Evolutionary conservation across 2,329 filamentous ascomycete species (phyloP).

Genomic region (Colletotrichum graminicola): DNA sequence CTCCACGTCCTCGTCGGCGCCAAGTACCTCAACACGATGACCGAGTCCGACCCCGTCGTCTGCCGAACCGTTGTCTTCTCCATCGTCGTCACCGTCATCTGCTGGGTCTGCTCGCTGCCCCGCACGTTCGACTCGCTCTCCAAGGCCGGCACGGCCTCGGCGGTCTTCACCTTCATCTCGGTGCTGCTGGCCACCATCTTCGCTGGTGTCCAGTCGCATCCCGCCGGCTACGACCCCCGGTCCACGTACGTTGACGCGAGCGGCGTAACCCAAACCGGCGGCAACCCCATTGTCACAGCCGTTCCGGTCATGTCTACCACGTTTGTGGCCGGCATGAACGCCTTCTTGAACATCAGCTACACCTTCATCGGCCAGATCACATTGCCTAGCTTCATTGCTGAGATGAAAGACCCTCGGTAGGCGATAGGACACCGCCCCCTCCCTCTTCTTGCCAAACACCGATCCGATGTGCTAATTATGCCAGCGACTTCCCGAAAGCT

Average conservation of each 20-base stretch:
- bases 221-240: slow-evolving; percentile 72
- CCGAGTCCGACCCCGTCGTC: slow-evolving; percentile 70
- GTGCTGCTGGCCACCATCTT: slow-evolving; percentile 88
- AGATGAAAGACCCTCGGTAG: slow-evolving; percentile 79
- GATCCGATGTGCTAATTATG: slow-evolving; percentile 10
- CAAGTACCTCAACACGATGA: slow-evolving; percentile 92
- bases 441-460: not conserved
- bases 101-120: slow-evolving; percentile 83
- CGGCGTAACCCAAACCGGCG: slow-evolving; percentile 54
- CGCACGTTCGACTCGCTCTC: slow-evolving; percentile 86
- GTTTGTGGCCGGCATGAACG: slow-evolving; percentile 85
- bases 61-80: slow-evolving; percentile 86
- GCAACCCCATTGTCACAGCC: slow-evolving; percentile 76
- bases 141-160: slow-evolving; percentile 82
- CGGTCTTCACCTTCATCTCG: slow-evolving; percentile 90
- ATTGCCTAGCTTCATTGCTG: slow-evolving; percentile 92
- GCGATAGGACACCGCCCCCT: slow-evolving; percentile 11
- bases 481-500: slow-evolving; percentile 89
- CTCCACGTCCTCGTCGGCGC: slow-evolving; percentile 87
- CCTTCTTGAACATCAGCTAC: slow-evolving; percentile 95
- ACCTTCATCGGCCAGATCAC: slow-evolving; percentile 98
- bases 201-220: slow-evolving; percentile 79
- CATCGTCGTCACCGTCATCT: slow-evolving; percentile 79
- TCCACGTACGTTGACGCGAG: slow-evolving; percentile 51
- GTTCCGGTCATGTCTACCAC: slow-evolving; percentile 77